phyloP scores from a whole-genome alignment of 1,284 basidiomycete species.

The Apiotrichum veenhuisii region DNA sequence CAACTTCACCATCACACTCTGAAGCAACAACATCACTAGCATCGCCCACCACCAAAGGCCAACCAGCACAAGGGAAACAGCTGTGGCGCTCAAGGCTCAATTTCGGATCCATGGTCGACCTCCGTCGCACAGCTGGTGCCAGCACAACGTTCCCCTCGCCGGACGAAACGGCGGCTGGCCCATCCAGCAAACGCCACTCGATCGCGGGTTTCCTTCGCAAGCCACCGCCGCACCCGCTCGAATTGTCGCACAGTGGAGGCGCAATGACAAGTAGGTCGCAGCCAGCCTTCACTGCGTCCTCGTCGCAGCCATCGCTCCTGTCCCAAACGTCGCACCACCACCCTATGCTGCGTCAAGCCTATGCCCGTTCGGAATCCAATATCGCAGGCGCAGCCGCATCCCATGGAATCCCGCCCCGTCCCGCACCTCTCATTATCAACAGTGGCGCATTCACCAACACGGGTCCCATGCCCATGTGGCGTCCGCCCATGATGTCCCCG shows the following conservation, averaged over 20 bases:
- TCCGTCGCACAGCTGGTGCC: background rate
- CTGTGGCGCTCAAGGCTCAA: slow-evolving; percentile 12
- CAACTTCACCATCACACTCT: background rate
- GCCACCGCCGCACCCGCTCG: slow-evolving; percentile 15
- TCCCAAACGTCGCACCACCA: slow-evolving; percentile 6
- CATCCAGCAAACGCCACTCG: slow-evolving; percentile 10
- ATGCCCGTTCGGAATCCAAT: slow-evolving; percentile 17
- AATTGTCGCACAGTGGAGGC: slow-evolving; percentile 12
- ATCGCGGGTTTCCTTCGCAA: slow-evolving; percentile 5
- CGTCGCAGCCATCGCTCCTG: slow-evolving; percentile 14
- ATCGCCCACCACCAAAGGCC: background rate
- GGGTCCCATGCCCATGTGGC: slow-evolving; percentile 12
- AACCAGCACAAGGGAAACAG: no score
- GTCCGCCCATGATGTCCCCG: slow-evolving; percentile 14
- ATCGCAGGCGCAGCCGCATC: slow-evolving; percentile 8
- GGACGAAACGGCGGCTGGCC: background rate
- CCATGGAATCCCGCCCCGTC: slow-evolving; percentile 4
- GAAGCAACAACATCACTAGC: background rate
- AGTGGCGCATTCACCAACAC: slow-evolving; percentile 5
- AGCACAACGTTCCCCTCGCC: background rate
- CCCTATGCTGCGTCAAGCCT: slow-evolving; percentile 18
- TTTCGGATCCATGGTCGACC: slow-evolving; percentile 23
- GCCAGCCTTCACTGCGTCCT: slow-evolving; percentile 7
- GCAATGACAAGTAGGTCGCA: slow-evolving; percentile 12
- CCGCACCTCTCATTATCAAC: slow-evolving; percentile 13